Conservation (phyloP, 169 alveolate genomes). For the Hepatocystis sp. region DNA sequence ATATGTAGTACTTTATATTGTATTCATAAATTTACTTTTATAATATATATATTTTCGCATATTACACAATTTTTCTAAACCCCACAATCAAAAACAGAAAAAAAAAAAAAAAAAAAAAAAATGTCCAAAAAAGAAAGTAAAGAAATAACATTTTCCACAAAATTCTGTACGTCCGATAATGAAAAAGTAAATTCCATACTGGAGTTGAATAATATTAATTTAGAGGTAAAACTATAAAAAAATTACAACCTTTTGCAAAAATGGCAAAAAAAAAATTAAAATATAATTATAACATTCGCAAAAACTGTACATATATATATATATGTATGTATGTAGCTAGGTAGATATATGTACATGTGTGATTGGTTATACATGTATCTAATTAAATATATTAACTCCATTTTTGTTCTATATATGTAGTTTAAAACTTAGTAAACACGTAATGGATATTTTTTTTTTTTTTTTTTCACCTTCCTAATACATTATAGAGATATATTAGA, state of each 20-base stretch:
- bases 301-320: not conserved
- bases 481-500: conserved; percentile 28
- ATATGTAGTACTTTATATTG: too few relatives aligned
- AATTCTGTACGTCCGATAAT: conserved; percentile 37
- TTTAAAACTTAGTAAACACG: too few relatives aligned
- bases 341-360: too few relatives aligned
- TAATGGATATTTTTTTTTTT: not conserved
- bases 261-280: not conserved
- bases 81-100: not conserved
- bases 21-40: too few relatives aligned
- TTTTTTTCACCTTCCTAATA: not conserved
- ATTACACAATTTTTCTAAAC: too few relatives aligned
- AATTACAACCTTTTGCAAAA: too few relatives aligned
- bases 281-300: not conserved
- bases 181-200: conserved; percentile 11
- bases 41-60: too few relatives aligned
- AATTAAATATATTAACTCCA: too few relatives aligned
- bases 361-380: too few relatives aligned
- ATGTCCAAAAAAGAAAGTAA: conserved; percentile 2
- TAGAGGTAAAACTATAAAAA: conserved; percentile 17
- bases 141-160: conserved; percentile 7
- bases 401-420: too few relatives aligned
- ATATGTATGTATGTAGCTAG: conserved; percentile 4
- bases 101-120: conserved; percentile 10
- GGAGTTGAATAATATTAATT: conserved; percentile 22